phyloP scores from a whole-genome alignment of 352 stramenopile genomes.

The Phytophthora syringae region DNA sequence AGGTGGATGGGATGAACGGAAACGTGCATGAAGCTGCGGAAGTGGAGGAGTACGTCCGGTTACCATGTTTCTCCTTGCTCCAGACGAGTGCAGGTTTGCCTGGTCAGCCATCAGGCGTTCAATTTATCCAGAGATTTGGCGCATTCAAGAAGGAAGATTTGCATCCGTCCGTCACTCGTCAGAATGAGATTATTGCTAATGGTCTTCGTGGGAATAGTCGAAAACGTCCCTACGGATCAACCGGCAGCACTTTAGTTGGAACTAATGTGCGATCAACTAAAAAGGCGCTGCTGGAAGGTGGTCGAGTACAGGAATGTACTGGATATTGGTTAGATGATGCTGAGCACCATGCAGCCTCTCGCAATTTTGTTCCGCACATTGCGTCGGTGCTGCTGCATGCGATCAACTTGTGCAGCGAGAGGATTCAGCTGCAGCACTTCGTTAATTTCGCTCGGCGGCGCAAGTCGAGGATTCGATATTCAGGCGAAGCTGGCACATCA shows the following conservation, averaged over 20 bases:
- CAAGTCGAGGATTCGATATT: conserved; percentile 86
- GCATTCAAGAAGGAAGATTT: conserved; percentile 83
- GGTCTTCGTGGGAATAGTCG: conserved; percentile 36
- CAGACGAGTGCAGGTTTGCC: conserved; percentile 69
- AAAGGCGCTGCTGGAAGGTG: conserved; percentile 38
- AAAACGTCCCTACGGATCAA: conserved; percentile 42
- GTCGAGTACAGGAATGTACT: conserved; percentile 31
- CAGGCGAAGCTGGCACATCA: conserved; percentile 70
- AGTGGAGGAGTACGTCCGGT: conserved; percentile 71
- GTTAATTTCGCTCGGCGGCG: conserved; percentile 87
- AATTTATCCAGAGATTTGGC: conserved; percentile 87
- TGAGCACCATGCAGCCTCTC: conserved; percentile 26
- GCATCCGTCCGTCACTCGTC: conserved; percentile 59
- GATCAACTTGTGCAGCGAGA: conserved; percentile 85
- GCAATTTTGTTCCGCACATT: conserved; percentile 67
- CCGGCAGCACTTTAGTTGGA: conserved; percentile 18
- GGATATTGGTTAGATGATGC: conserved; percentile 43
- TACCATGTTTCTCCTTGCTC: conserved; percentile 84
- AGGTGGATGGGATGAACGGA: conserved; percentile 65
- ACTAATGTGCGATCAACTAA: conserved; percentile 37
- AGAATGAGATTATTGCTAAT: conserved; percentile 49
- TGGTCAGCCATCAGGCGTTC: conserved; percentile 70
- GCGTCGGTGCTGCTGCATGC: conserved; percentile 80
- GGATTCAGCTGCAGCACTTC: conserved; percentile 88
- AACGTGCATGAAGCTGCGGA: conserved; percentile 59